Percentiles rank a stretch among this genome's conserved stretches.
Evolutionary conservation across 306 rosid genomes (phyloP).

Genomic region (Medicago truncatula): DNA sequence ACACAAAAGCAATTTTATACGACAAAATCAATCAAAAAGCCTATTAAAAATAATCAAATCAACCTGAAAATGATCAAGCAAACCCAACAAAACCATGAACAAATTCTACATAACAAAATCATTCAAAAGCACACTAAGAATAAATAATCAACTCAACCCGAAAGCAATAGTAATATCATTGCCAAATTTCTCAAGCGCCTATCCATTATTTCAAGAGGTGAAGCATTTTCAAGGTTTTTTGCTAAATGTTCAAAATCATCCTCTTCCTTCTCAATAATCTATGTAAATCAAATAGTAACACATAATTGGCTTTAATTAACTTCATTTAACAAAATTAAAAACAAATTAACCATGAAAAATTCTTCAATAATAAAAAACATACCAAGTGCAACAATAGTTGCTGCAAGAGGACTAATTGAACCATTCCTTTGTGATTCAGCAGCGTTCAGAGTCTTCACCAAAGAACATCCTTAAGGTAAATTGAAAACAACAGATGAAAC

Average conservation of each 20-base stretch:
- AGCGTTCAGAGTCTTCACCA: slow-evolving; percentile 54
- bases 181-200: slow-evolving; percentile 85
- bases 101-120: background rate
- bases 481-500: slow-evolving; percentile 41
- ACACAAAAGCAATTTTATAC: background rate
- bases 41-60: too few species aligned
- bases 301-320: slow-evolving; percentile 20
- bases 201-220: slow-evolving; percentile 89
- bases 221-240: slow-evolving; percentile 69
- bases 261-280: slow-evolving; percentile 62
- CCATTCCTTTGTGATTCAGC: slow-evolving; percentile 61
- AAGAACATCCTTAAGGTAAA: slow-evolving; percentile 48
- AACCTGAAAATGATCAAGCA: background rate
- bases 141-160: slow-evolving; percentile 71
- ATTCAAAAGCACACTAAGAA: background rate
- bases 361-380: background rate
- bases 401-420: slow-evolving; percentile 65
- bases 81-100: background rate
- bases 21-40: background rate
- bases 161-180: slow-evolving; percentile 91
- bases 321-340: background rate
- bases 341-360: background rate
- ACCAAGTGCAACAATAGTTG: slow-evolving; percentile 70
- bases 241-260: slow-evolving; percentile 68
- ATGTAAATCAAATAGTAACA: slow-evolving; percentile 50